These are phyloP conservation scores for Yarrowia sp. DNA, from an alignment of 805 yeast genomes.

Conservation along the genomic window DNA sequence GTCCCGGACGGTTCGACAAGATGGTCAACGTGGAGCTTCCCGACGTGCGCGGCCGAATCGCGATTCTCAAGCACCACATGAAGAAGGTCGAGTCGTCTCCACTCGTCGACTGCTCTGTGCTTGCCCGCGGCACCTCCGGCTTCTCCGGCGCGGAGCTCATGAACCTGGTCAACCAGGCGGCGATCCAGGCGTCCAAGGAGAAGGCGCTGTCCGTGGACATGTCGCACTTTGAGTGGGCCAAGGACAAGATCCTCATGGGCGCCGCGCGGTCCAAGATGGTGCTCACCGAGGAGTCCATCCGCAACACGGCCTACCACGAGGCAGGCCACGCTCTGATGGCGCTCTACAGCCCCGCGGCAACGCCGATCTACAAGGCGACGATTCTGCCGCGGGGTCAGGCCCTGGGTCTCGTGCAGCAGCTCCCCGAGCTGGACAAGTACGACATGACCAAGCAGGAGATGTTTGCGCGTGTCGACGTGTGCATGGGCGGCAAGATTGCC, in stretches of 20 bases:
- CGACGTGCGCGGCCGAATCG: constrained; percentile 95
- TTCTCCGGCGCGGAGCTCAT: constrained; percentile 96
- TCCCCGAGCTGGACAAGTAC: constrained; percentile 97
- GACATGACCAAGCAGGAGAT: constrained; percentile 90
- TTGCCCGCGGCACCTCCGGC: constrained; percentile 98
- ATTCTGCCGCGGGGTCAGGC: constrained; percentile 97
- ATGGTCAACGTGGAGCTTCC: constrained; percentile 93
- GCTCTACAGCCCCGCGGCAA: constrained; percentile 88
- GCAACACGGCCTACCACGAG: constrained; percentile 95
- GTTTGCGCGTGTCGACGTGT: constrained; percentile 87
- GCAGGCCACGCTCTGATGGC: constrained; percentile 99
- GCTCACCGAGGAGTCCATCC: constrained; percentile 89
- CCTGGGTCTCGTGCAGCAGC: constrained; percentile 92
- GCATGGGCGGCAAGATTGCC: constrained; percentile 99
- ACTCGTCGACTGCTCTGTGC: constrained; percentile 80
- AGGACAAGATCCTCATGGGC: constrained; percentile 95
- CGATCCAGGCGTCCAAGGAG: constrained; percentile 91
- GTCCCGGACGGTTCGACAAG: constrained; percentile 98
- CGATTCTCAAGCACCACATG: constrained; percentile 87
- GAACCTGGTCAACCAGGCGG: constrained; percentile 97
- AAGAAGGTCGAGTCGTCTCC: constrained; percentile 81
- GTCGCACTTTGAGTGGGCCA: constrained; percentile 97
- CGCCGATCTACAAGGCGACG: constrained; percentile 94
- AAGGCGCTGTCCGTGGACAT: constrained; percentile 87
- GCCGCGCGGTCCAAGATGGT: constrained; percentile 98